Percentiles rank a stretch among this genome's conserved stretches.
Evolutionary conservation across 371 early-diverging fungal genomes (phyloP).

Genomic region (Actinomucor elegans): DNA sequence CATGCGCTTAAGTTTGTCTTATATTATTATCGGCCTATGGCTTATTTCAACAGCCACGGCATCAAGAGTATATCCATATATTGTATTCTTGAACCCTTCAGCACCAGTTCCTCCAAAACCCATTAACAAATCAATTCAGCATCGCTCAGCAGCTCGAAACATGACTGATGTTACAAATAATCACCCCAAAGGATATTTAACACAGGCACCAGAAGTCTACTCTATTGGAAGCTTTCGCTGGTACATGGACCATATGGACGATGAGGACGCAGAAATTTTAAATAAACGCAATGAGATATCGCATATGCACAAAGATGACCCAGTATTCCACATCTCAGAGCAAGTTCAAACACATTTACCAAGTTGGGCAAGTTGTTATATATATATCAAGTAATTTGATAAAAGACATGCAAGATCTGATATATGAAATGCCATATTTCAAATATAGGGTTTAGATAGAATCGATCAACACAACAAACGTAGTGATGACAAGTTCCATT

Average conservation of each 20-base stretch:
- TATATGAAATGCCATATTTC: no score
- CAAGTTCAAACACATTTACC: not conserved
- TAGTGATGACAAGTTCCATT: slow-evolving; percentile 14
- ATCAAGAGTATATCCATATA: not conserved
- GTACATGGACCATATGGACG: not conserved
- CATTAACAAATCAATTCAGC: not conserved
- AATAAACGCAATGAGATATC: not conserved
- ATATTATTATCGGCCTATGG: not conserved
- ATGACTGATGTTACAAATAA: not conserved
- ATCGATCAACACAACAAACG: slow-evolving; percentile 26
- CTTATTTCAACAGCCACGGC: not conserved
- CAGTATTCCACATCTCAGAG: slow-evolving; percentile 1
- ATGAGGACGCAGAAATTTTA: not conserved
- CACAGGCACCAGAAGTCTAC: not conserved
- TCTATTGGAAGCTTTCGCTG: slow-evolving; percentile 6
- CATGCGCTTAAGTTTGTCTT: not conserved
- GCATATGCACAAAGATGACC: not conserved
- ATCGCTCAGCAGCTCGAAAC: not conserved
- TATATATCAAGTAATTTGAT: not conserved
- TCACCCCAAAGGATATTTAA: not conserved
- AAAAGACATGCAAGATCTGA: no score
- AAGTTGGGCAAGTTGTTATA: not conserved
- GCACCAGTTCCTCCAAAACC: not conserved
- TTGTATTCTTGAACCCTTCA: not conserved
- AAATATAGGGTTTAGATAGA: slow-evolving; percentile 24